Percentiles rank a stretch among this genome's conserved stretches.
Evolutionary conservation across 148 eudicot species (phyloP).

Genomic region (Rhododendron ovatum): DNA sequence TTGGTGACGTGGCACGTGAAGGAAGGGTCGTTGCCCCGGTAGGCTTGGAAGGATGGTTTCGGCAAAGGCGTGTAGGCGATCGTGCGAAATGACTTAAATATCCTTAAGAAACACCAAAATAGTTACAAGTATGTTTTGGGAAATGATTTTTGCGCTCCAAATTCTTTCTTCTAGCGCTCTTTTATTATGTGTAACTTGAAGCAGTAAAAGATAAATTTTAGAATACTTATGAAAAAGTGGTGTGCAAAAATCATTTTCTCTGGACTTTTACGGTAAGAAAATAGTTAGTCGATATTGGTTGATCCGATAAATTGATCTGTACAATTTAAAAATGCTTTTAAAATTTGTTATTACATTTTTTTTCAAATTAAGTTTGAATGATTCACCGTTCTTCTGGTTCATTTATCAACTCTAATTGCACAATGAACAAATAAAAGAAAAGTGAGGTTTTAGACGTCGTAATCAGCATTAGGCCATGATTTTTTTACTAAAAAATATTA

Average conservation of each 20-base stretch:
- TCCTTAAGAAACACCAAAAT: neutral
- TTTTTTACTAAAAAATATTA: no score
- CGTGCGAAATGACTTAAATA: neutral
- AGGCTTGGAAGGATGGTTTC: constrained; percentile 6
- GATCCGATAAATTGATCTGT: neutral
- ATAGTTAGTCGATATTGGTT: no score
- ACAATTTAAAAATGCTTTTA: neutral
- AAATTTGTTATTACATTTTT: neutral
- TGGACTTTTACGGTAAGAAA: no score
- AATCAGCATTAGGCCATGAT: neutral
- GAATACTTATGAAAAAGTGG: no score
- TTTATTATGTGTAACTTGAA: no score
- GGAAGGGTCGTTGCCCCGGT: neutral
- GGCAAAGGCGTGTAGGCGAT: neutral
- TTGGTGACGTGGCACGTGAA: constrained; percentile 4
- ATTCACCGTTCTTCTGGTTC: neutral
- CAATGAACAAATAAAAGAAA: neutral
- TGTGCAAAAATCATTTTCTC: no score
- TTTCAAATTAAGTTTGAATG: neutral
- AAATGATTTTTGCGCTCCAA: no score
- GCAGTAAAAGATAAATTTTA: no score
- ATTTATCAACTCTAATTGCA: neutral
- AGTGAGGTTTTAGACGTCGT: neutral
- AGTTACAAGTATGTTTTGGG: neutral
- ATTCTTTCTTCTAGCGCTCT: no score